Percentiles rank a stretch among this genome's conserved stretches.
These are phyloP conservation scores for Blastobotrys muscicola DNA, from an alignment of 805 yeast genomes.

Conservation along the genomic window DNA sequence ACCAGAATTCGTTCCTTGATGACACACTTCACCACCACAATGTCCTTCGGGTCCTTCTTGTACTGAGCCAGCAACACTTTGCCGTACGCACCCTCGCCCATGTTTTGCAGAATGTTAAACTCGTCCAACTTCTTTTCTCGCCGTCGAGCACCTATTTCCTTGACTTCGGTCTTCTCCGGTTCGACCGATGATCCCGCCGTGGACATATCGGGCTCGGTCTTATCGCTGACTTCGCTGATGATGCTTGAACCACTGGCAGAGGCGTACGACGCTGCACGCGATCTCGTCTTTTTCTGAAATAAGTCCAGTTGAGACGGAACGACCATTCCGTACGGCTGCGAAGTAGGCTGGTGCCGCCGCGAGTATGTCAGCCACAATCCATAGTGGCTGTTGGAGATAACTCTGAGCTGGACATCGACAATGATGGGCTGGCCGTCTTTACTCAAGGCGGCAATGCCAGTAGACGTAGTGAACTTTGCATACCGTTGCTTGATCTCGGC, in stretches of 20 bases:
- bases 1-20: constrained; percentile 88
- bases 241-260: constrained; percentile 1
- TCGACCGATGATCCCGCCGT: background rate
- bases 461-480: constrained; percentile 44
- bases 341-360: constrained; percentile 30
- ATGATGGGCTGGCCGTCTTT: constrained; percentile 55
- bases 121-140: constrained; percentile 65
- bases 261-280: background rate
- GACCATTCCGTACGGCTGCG: constrained; percentile 16
- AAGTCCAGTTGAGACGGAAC: constrained; percentile 51
- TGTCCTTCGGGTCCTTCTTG: constrained; percentile 49
- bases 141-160: constrained; percentile 52
- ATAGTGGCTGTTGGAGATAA: constrained; percentile 46
- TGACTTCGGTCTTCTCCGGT: background rate
- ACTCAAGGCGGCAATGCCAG: constrained; percentile 48
- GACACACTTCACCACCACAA: constrained; percentile 77
- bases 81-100: constrained; percentile 98
- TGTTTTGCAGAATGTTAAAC: constrained; percentile 57
- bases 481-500: constrained; percentile 28
- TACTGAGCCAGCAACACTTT: constrained; percentile 76
- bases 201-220: background rate
- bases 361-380: constrained; percentile 85
- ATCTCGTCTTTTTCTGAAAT: constrained; percentile 17
- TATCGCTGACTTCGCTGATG: background rate
- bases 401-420: constrained; percentile 75